Base-by-base conservation (phyloP, 2,329 filamentous ascomycete genomes). In the Alternaria sp. region DNA sequence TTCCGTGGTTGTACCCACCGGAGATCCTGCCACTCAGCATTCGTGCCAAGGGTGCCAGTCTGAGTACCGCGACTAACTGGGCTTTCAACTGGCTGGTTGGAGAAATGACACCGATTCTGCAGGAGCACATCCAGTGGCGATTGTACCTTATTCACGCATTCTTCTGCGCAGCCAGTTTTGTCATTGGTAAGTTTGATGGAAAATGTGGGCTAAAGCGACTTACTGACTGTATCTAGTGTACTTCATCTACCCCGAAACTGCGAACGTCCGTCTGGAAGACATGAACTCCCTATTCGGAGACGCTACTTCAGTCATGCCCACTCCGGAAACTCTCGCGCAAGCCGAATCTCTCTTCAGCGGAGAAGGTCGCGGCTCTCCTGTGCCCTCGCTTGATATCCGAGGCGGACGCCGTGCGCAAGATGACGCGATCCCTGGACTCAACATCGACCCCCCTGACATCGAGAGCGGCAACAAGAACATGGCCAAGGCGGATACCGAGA, bases 51-150 rank as follows among this genome's bases (percentile, higher is more conserved):
- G 95, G 95, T 63, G 94, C 95, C 55, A 97, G 93, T 85, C 81
- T 99, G 77, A 97, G 94, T 62, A 98, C 95, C 2, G 95, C 95
- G 18, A 90, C 94, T 32, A 99, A 99, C 77, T 99, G 95, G 95
- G 93, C 94, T 1, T 97, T 95, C 81, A 99, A 99, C 81, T 99
- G 93, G 92, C 84, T 98, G 27, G 95, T 98, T 4, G 95, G 95
- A 68, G 92, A 97, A 80, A 87, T 98, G 85, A 99, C 95, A 0
- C 95, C 95, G 2, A 89, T 98, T 56, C 83, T 98, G 61, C 94
- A 99, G 78, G 92, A 95, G 72, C 89, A 86, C 81, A 98, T 99
- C 72, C 88, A 91, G 72, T 99, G 95, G 95, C 89, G 95, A 34
- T 84, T 98, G 62, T 99, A 99, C 74, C 86, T 99, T 49, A 85